These are phyloP conservation scores for Diaporthe amygdali DNA, from an alignment of 2,329 filamentous ascomycete genomes.

Conservation along the genomic window DNA sequence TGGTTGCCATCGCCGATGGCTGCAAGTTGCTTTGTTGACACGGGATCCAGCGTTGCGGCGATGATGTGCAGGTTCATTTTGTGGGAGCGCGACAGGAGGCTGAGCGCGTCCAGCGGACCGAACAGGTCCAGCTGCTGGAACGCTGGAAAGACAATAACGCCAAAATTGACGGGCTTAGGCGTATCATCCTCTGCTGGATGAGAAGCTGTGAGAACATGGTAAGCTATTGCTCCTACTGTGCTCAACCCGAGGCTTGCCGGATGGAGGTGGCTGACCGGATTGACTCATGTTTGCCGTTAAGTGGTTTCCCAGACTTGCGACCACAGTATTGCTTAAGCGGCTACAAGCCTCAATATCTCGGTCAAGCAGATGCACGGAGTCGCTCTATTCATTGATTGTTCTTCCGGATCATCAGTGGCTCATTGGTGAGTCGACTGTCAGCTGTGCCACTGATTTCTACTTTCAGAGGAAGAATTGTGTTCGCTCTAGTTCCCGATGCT, in stretches of 20 bases:
- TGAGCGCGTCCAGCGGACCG: conserved; percentile 33
- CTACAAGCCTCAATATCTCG: neutral
- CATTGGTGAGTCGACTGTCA: too few relatives aligned
- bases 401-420: too few relatives aligned
- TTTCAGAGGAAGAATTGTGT: neutral
- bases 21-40: conserved; percentile 21
- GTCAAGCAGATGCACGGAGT: too few relatives aligned
- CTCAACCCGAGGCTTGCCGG: too few relatives aligned
- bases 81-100: conserved; percentile 28
- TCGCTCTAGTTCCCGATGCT: neutral
- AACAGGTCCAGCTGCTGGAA: conserved; percentile 35
- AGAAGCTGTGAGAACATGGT: neutral
- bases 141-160: conserved; percentile 32
- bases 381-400: neutral
- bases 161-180: conserved; percentile 24
- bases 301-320: neutral
- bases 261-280: neutral
- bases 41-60: conserved; percentile 29
- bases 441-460: neutral
- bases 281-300: neutral
- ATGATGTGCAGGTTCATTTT: conserved; percentile 30
- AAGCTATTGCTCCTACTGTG: neutral
- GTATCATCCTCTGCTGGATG: neutral
- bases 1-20: neutral
- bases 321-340: neutral